Evolutionary conservation across 2,329 filamentous ascomycete species (phyloP).

Genomic region (Clonostachys rosea): DNA sequence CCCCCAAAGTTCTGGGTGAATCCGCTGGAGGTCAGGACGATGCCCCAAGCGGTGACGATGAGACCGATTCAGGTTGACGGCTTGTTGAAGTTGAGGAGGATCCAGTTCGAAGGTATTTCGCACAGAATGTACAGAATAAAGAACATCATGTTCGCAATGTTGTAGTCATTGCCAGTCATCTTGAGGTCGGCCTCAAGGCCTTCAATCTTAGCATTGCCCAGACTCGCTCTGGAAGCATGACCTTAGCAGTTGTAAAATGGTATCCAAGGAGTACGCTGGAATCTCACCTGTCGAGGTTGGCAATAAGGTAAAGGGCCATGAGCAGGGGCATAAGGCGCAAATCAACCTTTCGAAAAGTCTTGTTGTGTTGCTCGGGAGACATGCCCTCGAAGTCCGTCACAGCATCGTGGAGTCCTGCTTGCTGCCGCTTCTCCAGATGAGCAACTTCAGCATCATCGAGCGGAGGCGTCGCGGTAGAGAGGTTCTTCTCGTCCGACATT

Average conservation of each 20-base stretch:
- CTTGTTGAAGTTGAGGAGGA: conserved; percentile 31
- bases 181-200: conserved; percentile 22
- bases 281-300: conserved; percentile 42
- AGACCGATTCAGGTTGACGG: conserved; percentile 59
- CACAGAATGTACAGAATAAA: conserved; percentile 44
- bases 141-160: conserved; percentile 17
- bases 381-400: background rate
- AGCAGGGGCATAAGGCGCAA: conserved; percentile 37
- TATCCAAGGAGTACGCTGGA: no score
- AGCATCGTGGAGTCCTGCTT: no score
- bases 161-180: conserved; percentile 49
- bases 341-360: conserved; percentile 16
- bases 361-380: background rate
- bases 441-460: no score
- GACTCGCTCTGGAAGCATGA: conserved; percentile 5
- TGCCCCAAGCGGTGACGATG: conserved; percentile 49
- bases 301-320: conserved; percentile 50
- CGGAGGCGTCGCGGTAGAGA: no score
- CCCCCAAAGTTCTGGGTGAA: conserved; percentile 9
- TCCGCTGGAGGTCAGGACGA: conserved; percentile 11
- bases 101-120: background rate
- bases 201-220: conserved; percentile 44
- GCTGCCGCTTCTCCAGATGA: no score
- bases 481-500: no score
- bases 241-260: no score